phyloP scores from a whole-genome alignment of 257 asterid species.

The Solanum rostratum region DNA sequence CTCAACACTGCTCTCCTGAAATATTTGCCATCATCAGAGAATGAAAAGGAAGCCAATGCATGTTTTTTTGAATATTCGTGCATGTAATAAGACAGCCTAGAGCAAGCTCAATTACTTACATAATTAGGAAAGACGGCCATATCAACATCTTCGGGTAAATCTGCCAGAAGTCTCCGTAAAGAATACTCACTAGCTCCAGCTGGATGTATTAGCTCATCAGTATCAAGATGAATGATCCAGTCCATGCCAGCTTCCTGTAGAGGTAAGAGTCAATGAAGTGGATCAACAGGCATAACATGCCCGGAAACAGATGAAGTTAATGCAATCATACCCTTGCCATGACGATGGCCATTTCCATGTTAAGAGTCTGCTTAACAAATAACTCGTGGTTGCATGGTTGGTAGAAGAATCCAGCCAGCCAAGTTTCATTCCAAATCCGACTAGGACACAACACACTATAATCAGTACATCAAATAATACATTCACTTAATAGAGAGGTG shows the following conservation, averaged over 20 bases:
- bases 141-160: conserved; percentile 29
- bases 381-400: conserved; percentile 27
- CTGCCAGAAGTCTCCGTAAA: conserved; percentile 18
- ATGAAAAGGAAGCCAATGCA: background rate
- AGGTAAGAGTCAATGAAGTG: background rate
- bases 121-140: conserved; percentile 28
- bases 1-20: conserved; percentile 44
- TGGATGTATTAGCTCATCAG: conserved; percentile 44
- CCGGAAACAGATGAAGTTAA: background rate
- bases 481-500: background rate
- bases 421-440: conserved; percentile 19
- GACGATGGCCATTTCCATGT: conserved; percentile 26
- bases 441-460: conserved; percentile 1
- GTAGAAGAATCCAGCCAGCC: conserved; percentile 13
- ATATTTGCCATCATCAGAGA: background rate
- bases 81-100: background rate
- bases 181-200: conserved; percentile 32
- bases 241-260: conserved; percentile 42
- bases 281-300: background rate
- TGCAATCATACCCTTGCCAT: conserved; percentile 24
- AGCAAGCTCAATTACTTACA: conserved; percentile 18
- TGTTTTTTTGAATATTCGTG: background rate
- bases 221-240: conserved; percentile 49
- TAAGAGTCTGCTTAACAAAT: conserved; percentile 22
- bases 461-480: background rate